Evolutionary conservation across 768 basidiomycete species (phyloP).

Genomic region (Leucocoprinus sp.): DNA sequence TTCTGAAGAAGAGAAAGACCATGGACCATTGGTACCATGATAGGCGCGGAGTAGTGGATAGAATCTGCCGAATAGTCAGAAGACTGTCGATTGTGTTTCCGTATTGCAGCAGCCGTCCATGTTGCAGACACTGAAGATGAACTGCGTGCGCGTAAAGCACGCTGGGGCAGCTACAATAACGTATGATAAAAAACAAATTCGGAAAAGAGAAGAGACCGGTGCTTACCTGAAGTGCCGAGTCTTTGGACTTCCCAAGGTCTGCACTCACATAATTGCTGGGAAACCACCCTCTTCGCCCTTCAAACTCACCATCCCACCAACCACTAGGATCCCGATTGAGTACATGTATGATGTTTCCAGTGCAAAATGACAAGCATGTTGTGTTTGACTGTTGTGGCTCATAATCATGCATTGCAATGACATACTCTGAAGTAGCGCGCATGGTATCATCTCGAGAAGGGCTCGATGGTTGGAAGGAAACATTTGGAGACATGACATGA

Average conservation of each 20-base stretch:
- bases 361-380: conserved; percentile 81
- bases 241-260: conserved; percentile 45
- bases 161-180: conserved; percentile 20
- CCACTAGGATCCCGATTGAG: conserved; percentile 80
- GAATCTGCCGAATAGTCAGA: conserved; percentile 40
- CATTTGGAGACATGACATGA: conserved; percentile 13
- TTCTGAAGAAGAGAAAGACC: conserved; percentile 80
- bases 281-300: conserved; percentile 91
- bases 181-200: conserved; percentile 9
- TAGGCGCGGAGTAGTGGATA: conserved; percentile 61
- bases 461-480: conserved; percentile 29
- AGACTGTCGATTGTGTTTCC: conserved; percentile 32
- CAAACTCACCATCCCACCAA: conserved; percentile 98
- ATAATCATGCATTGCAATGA: conserved; percentile 92
- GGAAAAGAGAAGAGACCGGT: conserved; percentile 1
- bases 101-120: conserved; percentile 39
- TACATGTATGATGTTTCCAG: conserved; percentile 90
- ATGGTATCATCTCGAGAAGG: conserved; percentile 45
- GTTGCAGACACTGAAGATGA: conserved; percentile 47
- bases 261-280: conserved; percentile 91
- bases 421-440: conserved; percentile 55
- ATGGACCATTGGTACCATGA: conserved; percentile 81
- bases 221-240: conserved; percentile 25
- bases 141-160: conserved; percentile 39
- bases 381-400: conserved; percentile 58